Evolutionary conservation across 2,329 filamentous ascomycete species (phyloP).

Genomic region (Elsinoe ampelina): DNA sequence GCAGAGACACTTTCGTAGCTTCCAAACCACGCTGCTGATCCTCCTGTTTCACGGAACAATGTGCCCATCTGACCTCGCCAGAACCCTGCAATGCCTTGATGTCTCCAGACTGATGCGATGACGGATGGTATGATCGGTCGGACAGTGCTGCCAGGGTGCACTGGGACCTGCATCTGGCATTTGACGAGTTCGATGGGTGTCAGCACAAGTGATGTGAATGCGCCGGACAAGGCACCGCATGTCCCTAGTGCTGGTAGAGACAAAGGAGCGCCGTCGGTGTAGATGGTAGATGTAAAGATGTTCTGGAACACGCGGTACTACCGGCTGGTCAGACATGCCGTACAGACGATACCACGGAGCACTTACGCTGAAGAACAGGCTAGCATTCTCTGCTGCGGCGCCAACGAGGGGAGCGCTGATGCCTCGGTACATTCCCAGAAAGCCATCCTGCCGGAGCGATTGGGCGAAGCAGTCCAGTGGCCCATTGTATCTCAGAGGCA

Average conservation of each 20-base stretch:
- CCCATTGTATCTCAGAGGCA: constrained; percentile 72
- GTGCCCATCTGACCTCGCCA: constrained; percentile 95
- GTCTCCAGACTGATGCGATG: constrained; percentile 68
- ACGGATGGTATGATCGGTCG: constrained; percentile 58
- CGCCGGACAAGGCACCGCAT: constrained; percentile 78
- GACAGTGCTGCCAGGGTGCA: constrained; percentile 24
- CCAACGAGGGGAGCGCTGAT: constrained; percentile 86
- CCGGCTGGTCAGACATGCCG: constrained; percentile 19
- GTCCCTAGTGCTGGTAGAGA: constrained; percentile 66
- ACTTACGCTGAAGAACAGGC: constrained; percentile 62
- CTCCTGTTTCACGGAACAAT: constrained; percentile 85
- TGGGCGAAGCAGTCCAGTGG: constrained; percentile 90
- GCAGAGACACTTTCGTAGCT: constrained; percentile 72
- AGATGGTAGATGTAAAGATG: constrained; percentile 56
- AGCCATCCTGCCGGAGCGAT: constrained; percentile 68
- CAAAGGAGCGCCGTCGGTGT: constrained; percentile 46
- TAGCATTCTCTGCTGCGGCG: constrained; percentile 84
- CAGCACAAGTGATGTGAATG: constrained; percentile 80
- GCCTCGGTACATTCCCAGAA: constrained; percentile 77
- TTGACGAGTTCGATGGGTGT: constrained; percentile 97
- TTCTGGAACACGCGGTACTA: constrained; percentile 44
- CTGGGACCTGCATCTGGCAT: constrained; percentile 82
- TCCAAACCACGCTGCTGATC: constrained; percentile 91
- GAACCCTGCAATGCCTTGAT: constrained; percentile 76
- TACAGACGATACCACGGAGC: not conserved